Conservation (phyloP, 331 rosid genomes). For the Rhamnella rubrinervis region DNA sequence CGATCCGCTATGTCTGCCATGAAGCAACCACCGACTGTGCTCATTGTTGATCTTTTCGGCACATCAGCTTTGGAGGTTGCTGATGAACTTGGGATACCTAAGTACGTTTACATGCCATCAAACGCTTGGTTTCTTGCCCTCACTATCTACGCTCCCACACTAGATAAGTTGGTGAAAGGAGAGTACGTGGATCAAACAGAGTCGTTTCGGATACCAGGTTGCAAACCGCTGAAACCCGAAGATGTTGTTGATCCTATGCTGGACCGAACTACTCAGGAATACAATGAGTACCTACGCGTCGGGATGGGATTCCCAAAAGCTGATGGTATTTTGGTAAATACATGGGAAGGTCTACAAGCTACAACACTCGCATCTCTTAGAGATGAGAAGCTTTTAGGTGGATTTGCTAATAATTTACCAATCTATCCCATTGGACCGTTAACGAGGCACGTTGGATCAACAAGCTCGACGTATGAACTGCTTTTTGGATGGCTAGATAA, state of each 20-base stretch:
- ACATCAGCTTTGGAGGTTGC: constrained; percentile 25
- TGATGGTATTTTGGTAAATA: constrained; percentile 36
- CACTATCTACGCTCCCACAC: not conserved
- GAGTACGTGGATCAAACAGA: constrained; percentile 20
- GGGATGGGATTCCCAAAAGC: not conserved
- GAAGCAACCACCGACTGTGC: constrained; percentile 18
- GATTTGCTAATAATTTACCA: not conserved
- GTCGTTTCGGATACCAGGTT: constrained; percentile 35
- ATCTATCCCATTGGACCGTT: constrained; percentile 36
- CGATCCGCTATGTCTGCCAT: constrained; percentile 14
- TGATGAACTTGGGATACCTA: constrained; percentile 30
- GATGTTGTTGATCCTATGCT: constrained; percentile 18
- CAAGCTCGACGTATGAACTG: not conserved
- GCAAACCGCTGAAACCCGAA: constrained; percentile 22
- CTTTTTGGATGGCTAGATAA: constrained; percentile 35
- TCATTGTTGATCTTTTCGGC: constrained; percentile 41
- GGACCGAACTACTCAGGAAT: constrained; percentile 13
- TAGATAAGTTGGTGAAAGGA: constrained; percentile 23
- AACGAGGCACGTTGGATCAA: not conserved
- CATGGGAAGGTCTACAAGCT: constrained; percentile 40
- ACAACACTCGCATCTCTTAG: constrained; percentile 19
- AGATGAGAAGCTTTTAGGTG: constrained; percentile 14
- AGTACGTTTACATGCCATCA: constrained; percentile 22
- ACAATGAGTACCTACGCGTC: not conserved
- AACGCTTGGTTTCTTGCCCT: constrained; percentile 36